These are phyloP conservation scores for Tetragonia tetragonoides DNA, from an alignment of 148 eudicot species.

Conservation along the genomic window DNA sequence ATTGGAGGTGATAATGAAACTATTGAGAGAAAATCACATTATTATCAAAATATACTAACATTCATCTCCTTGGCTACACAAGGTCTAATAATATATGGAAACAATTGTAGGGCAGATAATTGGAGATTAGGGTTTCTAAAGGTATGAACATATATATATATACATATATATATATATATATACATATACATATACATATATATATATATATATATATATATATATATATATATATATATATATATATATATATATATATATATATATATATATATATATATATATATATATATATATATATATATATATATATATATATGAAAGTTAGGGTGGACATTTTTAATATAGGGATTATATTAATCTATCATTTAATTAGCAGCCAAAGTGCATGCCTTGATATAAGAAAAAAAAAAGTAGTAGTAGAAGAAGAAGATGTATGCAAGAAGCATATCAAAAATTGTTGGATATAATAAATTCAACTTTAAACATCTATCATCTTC, in stretches of 20 bases:
- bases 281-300: conserved; percentile 31
- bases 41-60: conserved; percentile 20
- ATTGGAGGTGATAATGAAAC: neutral
- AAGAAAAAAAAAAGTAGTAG: neutral
- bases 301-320: conserved; percentile 26
- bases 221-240: conserved; percentile 27
- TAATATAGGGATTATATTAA: conserved; percentile 21
- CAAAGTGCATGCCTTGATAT: conserved; percentile 29
- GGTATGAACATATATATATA: conserved; percentile 27
- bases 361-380: conserved; percentile 23
- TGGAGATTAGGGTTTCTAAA: conserved; percentile 32
- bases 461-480: conserved; percentile 1
- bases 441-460: conserved; percentile 30
- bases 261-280: conserved; percentile 29
- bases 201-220: conserved; percentile 33
- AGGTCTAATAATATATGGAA: conserved; percentile 18
- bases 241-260: conserved; percentile 29
- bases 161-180: conserved; percentile 29
- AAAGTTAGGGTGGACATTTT: conserved; percentile 10
- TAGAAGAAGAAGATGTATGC: conserved; percentile 21
- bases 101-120: conserved; percentile 15
- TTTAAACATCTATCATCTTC: neutral
- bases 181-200: too few species aligned
- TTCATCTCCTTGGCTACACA: conserved; percentile 7
- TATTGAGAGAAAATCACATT: conserved; percentile 16